Evolutionary conservation across 2,329 filamentous ascomycete genomes (phyloP).

Genomic region (Aspergillus pseudotamarii): DNA sequence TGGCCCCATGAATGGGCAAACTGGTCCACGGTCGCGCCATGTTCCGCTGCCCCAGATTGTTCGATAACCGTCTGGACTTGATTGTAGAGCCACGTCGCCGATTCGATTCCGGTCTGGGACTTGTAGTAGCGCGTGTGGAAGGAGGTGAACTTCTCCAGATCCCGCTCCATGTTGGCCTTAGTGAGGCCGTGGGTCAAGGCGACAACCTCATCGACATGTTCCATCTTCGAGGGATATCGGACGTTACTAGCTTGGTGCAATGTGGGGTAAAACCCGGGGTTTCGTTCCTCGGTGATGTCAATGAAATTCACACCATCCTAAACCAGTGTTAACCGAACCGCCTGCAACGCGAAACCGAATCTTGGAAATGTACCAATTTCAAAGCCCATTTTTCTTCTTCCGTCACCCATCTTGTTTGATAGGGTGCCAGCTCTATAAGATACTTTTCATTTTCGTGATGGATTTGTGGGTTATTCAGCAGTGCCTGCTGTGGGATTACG

Average conservation of each 20-base stretch:
- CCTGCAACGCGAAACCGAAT: background rate
- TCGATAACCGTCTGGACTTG: conserved; percentile 74
- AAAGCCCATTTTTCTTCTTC: conserved; percentile 96
- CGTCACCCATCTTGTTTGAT: conserved; percentile 81
- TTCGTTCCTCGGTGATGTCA: conserved; percentile 76
- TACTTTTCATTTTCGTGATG: conserved; percentile 57
- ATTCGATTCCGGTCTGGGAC: conserved; percentile 71
- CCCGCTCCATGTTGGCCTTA: conserved; percentile 73
- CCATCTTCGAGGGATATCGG: conserved; percentile 68
- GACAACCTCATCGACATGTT: conserved; percentile 66
- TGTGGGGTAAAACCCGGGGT: conserved; percentile 62
- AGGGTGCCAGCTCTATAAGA: conserved; percentile 82
- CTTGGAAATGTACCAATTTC: conserved; percentile 64
- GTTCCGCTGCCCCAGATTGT: conserved; percentile 67
- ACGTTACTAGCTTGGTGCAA: conserved; percentile 47
- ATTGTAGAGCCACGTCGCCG: conserved; percentile 81
- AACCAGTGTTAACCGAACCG: background rate
- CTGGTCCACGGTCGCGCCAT: conserved; percentile 68
- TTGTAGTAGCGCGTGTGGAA: conserved; percentile 63
- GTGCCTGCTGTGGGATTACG: conserved; percentile 35
- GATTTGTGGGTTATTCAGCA: conserved; percentile 26
- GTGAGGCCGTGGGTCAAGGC: conserved; percentile 70
- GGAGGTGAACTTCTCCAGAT: conserved; percentile 71
- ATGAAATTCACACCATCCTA: conserved; percentile 88
- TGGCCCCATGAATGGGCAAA: conserved; percentile 89